Base-by-base conservation (phyloP, 202 grass and related monocot genomes). In the Bolboschoenoplectus hybrid region DNA sequence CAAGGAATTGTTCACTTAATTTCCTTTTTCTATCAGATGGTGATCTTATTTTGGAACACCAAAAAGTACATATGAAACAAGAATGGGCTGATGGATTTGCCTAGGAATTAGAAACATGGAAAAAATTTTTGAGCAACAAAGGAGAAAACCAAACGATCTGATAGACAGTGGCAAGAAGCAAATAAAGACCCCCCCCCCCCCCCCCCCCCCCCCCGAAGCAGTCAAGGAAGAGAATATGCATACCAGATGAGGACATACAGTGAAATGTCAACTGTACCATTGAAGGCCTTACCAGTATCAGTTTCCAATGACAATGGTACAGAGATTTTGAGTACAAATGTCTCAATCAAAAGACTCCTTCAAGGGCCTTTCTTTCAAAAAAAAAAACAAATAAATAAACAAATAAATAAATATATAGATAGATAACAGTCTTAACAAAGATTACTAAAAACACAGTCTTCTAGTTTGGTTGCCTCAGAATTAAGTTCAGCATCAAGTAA, bases 401-500 rank as follows among this genome's bases (percentile, higher is more conserved):
- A 26, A 26, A 26, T 26, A 26, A 26, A 26, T 26, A 26, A 26
- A 26, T 26, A 26, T 26, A 26, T 26, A 26, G 26, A 26, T 26
- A 26, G 26, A 50, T 51, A 75, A 35, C 49, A 16, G 2, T 9
- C 39, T 17, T 0, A 20, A 20, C 40, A 71, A 71, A 1, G 17
- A 77, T 12, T 16, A 36, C 52, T 40, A 53, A 41, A 78, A 57
- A 39, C 19, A 14, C 51, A 78, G 38, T 9, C 0, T 38, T 41
- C 9, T 40, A 7, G 13, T 39, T 41, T 41, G 10, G 35, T 60
- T 40, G 52, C 60, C 8, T 79, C 35, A 79, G 35, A 41, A 39
- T 58, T 10, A 79, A 79, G 50, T 58, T 79, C 35, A 58, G 35
- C 35, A 79, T 36, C 52, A 79, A 74, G 9, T 51, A 74, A 79